Evolutionary conservation across 192 early-diverging fungal species (phyloP).

Genomic region (Umbelopsis sp.): DNA sequence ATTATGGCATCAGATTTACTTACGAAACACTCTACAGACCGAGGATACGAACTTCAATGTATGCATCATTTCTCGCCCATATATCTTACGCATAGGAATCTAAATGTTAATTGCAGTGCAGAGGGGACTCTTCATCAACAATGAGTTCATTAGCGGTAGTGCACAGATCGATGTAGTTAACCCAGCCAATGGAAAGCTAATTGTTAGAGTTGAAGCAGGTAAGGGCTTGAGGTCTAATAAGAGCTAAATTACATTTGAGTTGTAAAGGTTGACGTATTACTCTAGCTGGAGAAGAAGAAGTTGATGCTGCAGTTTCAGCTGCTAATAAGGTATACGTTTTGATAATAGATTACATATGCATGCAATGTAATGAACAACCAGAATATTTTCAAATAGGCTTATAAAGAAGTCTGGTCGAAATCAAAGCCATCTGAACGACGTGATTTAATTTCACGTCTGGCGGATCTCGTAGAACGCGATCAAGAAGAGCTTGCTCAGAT

Average conservation of each 20-base stretch:
- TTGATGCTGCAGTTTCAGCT: constrained; percentile 63
- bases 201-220: constrained; percentile 46
- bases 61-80: background rate
- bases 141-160: constrained; percentile 47
- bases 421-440: constrained; percentile 22
- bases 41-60: background rate
- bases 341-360: background rate
- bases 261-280: background rate
- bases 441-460: constrained; percentile 11
- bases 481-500: constrained; percentile 29
- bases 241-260: too few relatives aligned
- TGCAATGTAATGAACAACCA: background rate
- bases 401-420: constrained; percentile 35
- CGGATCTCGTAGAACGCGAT: constrained; percentile 28
- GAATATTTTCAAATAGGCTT: background rate
- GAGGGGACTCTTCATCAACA: constrained; percentile 66
- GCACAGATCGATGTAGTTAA: constrained; percentile 55
- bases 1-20: background rate
- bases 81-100: background rate
- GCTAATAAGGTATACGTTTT: constrained; percentile 57
- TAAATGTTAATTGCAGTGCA: constrained; percentile 9
- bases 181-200: constrained; percentile 59
- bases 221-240: too few relatives aligned
- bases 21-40: background rate
- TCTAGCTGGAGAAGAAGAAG: constrained; percentile 53